phyloP scores from a whole-genome alignment of 805 yeast genomes.

The Saturnispora quitensis region DNA sequence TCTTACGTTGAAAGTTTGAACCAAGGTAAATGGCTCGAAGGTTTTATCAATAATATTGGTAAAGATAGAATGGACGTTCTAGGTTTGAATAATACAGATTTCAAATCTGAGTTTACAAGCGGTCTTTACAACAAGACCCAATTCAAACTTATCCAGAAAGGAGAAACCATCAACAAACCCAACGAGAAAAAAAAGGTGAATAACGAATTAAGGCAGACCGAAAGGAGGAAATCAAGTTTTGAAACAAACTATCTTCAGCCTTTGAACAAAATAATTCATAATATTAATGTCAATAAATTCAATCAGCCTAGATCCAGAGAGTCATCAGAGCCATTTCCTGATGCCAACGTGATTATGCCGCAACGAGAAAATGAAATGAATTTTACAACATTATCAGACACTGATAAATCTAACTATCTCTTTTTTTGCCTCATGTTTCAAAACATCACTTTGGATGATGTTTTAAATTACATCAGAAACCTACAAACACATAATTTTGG shows the following conservation, averaged over 20 bases:
- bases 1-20: slow-evolving; percentile 47
- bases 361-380: background rate
- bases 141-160: slow-evolving; percentile 1
- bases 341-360: background rate
- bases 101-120: slow-evolving; percentile 9
- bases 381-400: background rate
- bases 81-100: slow-evolving; percentile 16
- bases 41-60: slow-evolving; percentile 37
- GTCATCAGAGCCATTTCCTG: background rate
- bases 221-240: slow-evolving; percentile 8
- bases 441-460: slow-evolving; percentile 23
- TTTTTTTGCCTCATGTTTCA: slow-evolving; percentile 16
- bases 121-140: slow-evolving; percentile 4
- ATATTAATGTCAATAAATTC: slow-evolving; percentile 22
- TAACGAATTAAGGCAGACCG: background rate
- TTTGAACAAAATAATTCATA: slow-evolving; percentile 25
- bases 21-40: slow-evolving; percentile 54
- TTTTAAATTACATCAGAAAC: slow-evolving; percentile 30
- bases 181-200: background rate
- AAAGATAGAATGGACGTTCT: slow-evolving; percentile 24
- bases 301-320: slow-evolving; percentile 1
- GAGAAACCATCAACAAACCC: background rate
- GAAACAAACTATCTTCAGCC: slow-evolving; percentile 20
- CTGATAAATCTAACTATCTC: background rate
- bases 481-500: slow-evolving; percentile 26